Evolutionary conservation across 176 grass and related monocot species (phyloP).

Genomic region (Pharus latifolius): DNA sequence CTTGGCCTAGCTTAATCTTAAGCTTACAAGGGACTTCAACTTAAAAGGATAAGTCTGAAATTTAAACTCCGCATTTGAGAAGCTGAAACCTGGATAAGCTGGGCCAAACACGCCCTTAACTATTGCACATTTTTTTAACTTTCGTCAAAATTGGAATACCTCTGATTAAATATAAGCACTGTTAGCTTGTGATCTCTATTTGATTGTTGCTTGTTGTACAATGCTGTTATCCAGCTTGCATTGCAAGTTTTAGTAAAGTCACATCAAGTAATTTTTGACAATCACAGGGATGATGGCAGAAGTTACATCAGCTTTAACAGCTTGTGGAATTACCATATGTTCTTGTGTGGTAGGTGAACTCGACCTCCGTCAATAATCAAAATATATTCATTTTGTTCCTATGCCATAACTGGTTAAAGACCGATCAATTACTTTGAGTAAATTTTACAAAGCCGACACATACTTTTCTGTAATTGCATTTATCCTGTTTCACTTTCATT

Average conservation of each 20-base stretch:
- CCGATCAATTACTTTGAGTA: background rate
- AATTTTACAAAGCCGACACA: background rate
- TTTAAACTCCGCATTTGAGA: too few relatives aligned
- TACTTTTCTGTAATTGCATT: background rate
- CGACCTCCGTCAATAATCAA: background rate
- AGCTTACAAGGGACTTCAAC: too few relatives aligned
- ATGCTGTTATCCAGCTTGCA: slow-evolving; percentile 4
- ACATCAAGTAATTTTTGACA: slow-evolving; percentile 7
- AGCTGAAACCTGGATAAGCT: too few relatives aligned
- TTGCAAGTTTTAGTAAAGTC: slow-evolving; percentile 7
- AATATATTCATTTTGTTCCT: background rate
- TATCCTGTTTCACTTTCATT: background rate
- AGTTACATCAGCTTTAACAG: slow-evolving; percentile 73
- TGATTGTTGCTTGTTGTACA: background rate
- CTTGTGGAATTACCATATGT: slow-evolving; percentile 69
- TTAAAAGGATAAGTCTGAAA: too few relatives aligned
- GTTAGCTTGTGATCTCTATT: background rate
- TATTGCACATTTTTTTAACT: background rate
- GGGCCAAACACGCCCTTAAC: too few relatives aligned
- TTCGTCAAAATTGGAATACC: background rate
- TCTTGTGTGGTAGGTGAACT: slow-evolving; percentile 72
- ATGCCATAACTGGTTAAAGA: background rate
- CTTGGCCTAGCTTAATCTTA: too few relatives aligned
- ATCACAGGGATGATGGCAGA: slow-evolving; percentile 89
- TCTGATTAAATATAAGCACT: background rate